phyloP scores from a whole-genome alignment of 441 rosid species.

The Populus trichocarpa region DNA sequence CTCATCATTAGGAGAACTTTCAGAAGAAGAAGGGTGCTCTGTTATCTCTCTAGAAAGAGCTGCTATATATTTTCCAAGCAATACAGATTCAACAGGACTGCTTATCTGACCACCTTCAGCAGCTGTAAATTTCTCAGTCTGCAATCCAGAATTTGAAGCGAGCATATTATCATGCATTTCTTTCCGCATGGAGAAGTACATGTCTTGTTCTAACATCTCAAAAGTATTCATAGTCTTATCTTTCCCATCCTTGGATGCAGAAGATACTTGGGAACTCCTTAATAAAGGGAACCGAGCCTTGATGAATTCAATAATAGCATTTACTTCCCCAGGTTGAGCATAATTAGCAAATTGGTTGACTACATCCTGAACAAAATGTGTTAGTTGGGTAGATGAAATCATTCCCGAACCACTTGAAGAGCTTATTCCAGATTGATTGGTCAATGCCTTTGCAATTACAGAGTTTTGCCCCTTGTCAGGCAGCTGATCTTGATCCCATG shows the following conservation, averaged over 20 bases:
- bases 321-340: constrained; percentile 46
- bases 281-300: constrained; percentile 50
- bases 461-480: constrained; percentile 35
- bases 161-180: constrained; percentile 32
- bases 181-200: constrained; percentile 43
- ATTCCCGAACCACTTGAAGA: constrained; percentile 34
- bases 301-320: constrained; percentile 51
- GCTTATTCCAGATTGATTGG: constrained; percentile 31
- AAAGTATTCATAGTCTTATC: constrained; percentile 33
- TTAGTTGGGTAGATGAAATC: constrained; percentile 38
- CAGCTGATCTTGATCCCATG: constrained; percentile 59
- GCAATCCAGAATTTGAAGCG: constrained; percentile 24
- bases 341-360: constrained; percentile 41
- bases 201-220: constrained; percentile 64
- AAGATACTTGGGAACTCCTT: constrained; percentile 41
- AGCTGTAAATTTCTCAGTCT: constrained; percentile 28
- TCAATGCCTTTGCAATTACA: constrained; percentile 26
- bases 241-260: constrained; percentile 38
- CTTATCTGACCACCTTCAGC: constrained; percentile 32
- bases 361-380: constrained; percentile 46
- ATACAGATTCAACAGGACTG: constrained; percentile 41
- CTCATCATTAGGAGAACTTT: constrained; percentile 31
- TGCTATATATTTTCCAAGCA: constrained; percentile 48
- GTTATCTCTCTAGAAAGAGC: constrained; percentile 45
- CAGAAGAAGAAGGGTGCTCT: constrained; percentile 44